Evolutionary conservation across 2,329 filamentous ascomycete species (phyloP).

Genomic region (Helminthosporium solani): DNA sequence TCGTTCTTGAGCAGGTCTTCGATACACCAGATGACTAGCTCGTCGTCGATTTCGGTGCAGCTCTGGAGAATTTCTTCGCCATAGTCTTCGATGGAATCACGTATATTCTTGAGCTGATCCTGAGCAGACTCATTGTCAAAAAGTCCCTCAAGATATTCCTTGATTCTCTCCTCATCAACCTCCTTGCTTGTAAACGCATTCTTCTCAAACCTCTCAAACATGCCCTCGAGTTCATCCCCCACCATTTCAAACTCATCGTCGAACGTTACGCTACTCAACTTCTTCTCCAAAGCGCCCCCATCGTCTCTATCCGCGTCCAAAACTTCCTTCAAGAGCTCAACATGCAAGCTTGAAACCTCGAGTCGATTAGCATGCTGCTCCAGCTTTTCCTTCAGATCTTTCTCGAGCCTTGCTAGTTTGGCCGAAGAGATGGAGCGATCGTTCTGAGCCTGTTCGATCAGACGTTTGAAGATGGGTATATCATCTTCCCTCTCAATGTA

Average conservation of each 20-base stretch:
- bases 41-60: conserved; percentile 41
- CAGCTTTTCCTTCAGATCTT: conserved; percentile 50
- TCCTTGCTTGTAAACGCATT: conserved; percentile 17
- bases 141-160: conserved; percentile 20
- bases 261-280: conserved; percentile 23
- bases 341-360: conserved; percentile 59
- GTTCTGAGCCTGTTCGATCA: conserved; percentile 55
- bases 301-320: conserved; percentile 28
- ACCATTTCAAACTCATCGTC: conserved; percentile 50
- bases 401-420: conserved; percentile 51
- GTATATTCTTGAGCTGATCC: conserved; percentile 11
- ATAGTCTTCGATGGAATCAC: conserved; percentile 14
- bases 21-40: conserved; percentile 49
- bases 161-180: conserved; percentile 19
- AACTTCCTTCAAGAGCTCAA: conserved; percentile 48
- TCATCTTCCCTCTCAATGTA: conserved; percentile 36
- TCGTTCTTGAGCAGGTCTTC: conserved; percentile 52
- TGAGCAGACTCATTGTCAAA: conserved; percentile 10
- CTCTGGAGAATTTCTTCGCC: conserved; percentile 17
- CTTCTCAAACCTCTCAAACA: conserved; percentile 45
- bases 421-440: conserved; percentile 55
- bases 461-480: conserved; percentile 50
- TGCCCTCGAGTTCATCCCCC: conserved; percentile 56
- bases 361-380: conserved; percentile 55
- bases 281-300: conserved; percentile 1